Evolutionary conservation across 129 eudicot species (phyloP).

Genomic region (sunflower (Helianthus annuus)): HanXRQr2.0-SUNRISE NC_035433.2:147920821-147921320

Average conservation of each 20-base stretch:
- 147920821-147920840: slow-evolving; percentile 86
- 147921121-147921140: slow-evolving; percentile 31
- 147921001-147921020: slow-evolving; percentile 17
- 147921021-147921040: slow-evolving; percentile 68
- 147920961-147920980: slow-evolving; percentile 2
- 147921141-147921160: slow-evolving; percentile 38
- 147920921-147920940: slow-evolving; percentile 47
- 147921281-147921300: no score
- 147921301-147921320: no score
- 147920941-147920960: slow-evolving; percentile 74
- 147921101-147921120: slow-evolving; percentile 45
- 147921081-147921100: slow-evolving; percentile 78
- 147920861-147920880: slow-evolving; percentile 70
- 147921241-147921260: no score
- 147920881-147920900: slow-evolving; percentile 70
- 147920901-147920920: slow-evolving; percentile 51
- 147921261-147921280: no score
- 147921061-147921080: slow-evolving; percentile 60
- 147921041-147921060: slow-evolving; percentile 68
- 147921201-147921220: neutral
- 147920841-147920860: slow-evolving; percentile 75
- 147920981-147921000: neutral
- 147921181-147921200: slow-evolving; percentile 28
- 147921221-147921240: no score
- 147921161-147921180: slow-evolving; percentile 50